Evolutionary conservation across 371 early-diverging fungal species (phyloP).

Genomic region (Nosema bombycis): DNA sequence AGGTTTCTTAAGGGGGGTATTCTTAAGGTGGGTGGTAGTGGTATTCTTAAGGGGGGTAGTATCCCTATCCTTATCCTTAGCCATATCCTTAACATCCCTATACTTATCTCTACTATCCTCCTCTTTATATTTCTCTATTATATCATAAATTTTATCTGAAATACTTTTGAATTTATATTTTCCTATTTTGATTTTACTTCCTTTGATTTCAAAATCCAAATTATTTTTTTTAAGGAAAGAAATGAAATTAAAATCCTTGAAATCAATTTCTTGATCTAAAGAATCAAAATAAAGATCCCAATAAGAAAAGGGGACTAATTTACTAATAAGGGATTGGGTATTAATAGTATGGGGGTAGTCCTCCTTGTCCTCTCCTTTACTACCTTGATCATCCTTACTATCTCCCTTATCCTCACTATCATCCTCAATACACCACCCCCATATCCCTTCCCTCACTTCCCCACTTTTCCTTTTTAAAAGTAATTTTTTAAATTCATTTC

Average conservation of each 20-base stretch:
- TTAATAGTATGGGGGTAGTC: background rate
- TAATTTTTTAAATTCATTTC: slow-evolving; percentile 12
- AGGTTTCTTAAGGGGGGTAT: background rate
- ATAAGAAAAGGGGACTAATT: background rate
- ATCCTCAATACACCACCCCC: slow-evolving; percentile 21
- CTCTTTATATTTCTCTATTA: slow-evolving; percentile 30
- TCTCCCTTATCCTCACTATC: background rate
- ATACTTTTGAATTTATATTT: slow-evolving; percentile 26
- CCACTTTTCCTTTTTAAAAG: slow-evolving; percentile 21
- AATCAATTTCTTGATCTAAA: background rate
- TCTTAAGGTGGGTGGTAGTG: background rate
- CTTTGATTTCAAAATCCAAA: slow-evolving; percentile 30
- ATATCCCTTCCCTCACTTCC: background rate
- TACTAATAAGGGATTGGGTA: background rate
- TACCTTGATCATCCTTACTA: background rate
- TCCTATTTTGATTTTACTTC: background rate
- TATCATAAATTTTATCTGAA: slow-evolving; percentile 35
- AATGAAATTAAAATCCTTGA: slow-evolving; percentile 6
- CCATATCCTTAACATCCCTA: background rate
- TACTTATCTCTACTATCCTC: background rate
- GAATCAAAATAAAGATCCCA: background rate
- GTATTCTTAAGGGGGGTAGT: too few relatives aligned
- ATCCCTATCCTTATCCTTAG: background rate
- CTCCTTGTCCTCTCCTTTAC: background rate
- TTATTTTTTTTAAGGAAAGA: slow-evolving; percentile 41